Evolutionary conservation across 345 rosid species (phyloP).

Genomic region (Aquilaria malaccensis): DNA sequence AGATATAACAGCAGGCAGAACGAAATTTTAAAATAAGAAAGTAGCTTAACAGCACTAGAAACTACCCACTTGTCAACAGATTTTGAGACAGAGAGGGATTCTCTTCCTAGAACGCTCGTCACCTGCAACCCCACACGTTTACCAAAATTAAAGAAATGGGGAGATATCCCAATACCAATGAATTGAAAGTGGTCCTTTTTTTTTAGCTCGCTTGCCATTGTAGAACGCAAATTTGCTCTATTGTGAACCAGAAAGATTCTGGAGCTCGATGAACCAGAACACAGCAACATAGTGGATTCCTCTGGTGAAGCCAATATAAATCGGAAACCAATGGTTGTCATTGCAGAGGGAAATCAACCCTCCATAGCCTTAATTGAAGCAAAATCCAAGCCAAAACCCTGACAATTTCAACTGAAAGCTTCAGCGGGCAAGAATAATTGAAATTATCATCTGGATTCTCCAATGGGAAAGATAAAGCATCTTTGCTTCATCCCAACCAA

Average conservation of each 20-base stretch:
- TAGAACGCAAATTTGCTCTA: constrained; percentile 15
- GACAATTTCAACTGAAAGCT: background rate
- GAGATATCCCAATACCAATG: background rate
- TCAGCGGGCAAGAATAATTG: no score
- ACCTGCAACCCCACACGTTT: constrained; percentile 14
- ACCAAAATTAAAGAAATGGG: background rate
- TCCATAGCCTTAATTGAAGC: no score
- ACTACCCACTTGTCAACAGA: constrained; percentile 33
- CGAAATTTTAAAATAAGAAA: background rate
- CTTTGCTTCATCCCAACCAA: no score
- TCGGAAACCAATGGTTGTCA: no score
- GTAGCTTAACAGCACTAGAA: background rate
- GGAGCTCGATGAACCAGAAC: constrained; percentile 17
- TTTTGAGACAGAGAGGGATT: constrained; percentile 13
- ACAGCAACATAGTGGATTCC: constrained; percentile 8
- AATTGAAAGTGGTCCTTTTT: background rate
- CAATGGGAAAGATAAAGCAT: no score
- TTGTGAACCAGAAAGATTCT: constrained; percentile 10
- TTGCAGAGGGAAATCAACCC: no score
- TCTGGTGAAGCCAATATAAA: constrained; percentile 5
- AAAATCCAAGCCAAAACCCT: constrained; percentile 3
- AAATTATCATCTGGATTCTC: no score
- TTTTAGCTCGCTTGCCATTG: constrained; percentile 22
- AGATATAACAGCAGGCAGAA: background rate
- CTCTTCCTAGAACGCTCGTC: constrained; percentile 8